A percentile compares a stretch with the other conserved stretches of the same genome.
Evolutionary conservation across 768 basidiomycete genomes (phyloP).

Genomic region (Lenzites betulinus): DNA sequence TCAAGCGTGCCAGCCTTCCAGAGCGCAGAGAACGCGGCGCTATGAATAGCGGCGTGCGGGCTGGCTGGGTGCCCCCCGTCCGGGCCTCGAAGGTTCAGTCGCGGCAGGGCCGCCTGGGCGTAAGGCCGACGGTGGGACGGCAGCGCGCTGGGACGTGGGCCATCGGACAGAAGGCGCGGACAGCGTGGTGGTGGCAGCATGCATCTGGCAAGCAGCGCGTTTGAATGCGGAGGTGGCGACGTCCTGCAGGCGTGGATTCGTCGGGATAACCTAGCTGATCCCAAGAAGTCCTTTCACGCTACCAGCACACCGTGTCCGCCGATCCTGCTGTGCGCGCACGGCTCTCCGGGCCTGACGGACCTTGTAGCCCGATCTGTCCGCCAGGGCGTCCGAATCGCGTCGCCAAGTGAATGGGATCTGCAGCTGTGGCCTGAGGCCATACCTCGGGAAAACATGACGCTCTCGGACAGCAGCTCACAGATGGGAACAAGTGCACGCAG

Average conservation of each 20-base stretch:
- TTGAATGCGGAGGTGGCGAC: not conserved
- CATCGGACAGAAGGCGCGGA: not conserved
- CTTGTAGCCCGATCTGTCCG: constrained; percentile 2
- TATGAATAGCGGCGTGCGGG: not conserved
- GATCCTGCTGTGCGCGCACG: not conserved
- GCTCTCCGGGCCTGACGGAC: constrained; percentile 9
- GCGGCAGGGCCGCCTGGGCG: constrained; percentile 1
- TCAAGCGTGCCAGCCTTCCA: not conserved
- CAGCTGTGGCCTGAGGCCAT: constrained; percentile 3
- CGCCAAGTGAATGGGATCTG: constrained; percentile 6
- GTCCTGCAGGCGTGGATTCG: constrained; percentile 12
- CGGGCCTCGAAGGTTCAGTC: constrained; percentile 12
- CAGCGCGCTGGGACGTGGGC: not conserved
- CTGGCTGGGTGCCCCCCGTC: not conserved
- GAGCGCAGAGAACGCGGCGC: not conserved
- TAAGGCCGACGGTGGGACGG: constrained; percentile 2
- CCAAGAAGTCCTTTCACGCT: constrained; percentile 5
- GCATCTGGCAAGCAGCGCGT: constrained; percentile 11
- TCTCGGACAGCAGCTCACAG: not conserved
- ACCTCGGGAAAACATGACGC: constrained; percentile 7
- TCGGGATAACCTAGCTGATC: constrained; percentile 20
- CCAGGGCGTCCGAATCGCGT: not conserved
- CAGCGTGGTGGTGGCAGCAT: constrained; percentile 6
- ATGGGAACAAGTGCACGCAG: not conserved
- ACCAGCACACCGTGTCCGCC: not conserved